Conservation (phyloP, 768 basidiomycete species). For the Amanita exitialis region DNA sequence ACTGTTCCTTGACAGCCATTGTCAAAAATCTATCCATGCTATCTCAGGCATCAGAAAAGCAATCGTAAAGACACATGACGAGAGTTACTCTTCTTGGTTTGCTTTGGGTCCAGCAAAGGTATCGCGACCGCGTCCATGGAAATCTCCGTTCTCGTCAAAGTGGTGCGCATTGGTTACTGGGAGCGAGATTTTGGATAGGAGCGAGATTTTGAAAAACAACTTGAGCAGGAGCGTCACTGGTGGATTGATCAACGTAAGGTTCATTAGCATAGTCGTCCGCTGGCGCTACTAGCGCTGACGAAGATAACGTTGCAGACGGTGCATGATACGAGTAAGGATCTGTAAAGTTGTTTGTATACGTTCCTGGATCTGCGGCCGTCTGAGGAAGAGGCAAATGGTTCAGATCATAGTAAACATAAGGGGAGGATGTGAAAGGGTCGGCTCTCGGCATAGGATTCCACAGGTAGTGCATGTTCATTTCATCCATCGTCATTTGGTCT, state of each 20-base stretch:
- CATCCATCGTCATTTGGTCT: neutral
- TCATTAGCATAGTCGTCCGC: neutral
- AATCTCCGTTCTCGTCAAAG: conserved; percentile 10
- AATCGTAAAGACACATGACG: neutral
- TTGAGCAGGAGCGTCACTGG: neutral
- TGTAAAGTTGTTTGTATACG: neutral
- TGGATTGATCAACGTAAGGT: neutral
- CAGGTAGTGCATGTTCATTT: neutral
- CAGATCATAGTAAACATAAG: neutral
- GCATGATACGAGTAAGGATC: neutral
- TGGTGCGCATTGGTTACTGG: conserved; percentile 10
- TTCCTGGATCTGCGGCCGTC: neutral
- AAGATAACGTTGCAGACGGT: neutral
- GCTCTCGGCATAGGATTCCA: neutral
- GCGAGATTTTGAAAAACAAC: neutral
- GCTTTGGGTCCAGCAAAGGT: conserved; percentile 34
- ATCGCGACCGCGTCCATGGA: conserved; percentile 33
- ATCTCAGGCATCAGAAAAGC: neutral
- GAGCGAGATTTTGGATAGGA: conserved; percentile 4
- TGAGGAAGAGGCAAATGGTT: neutral
- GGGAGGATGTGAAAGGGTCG: neutral
- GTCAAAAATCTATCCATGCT: conserved; percentile 47
- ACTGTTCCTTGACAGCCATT: conserved; percentile 44
- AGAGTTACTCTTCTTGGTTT: conserved; percentile 38
- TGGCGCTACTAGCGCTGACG: neutral